Conservation (phyloP, 2,329 filamentous ascomycete species). For the Cercospora sesami region DNA sequence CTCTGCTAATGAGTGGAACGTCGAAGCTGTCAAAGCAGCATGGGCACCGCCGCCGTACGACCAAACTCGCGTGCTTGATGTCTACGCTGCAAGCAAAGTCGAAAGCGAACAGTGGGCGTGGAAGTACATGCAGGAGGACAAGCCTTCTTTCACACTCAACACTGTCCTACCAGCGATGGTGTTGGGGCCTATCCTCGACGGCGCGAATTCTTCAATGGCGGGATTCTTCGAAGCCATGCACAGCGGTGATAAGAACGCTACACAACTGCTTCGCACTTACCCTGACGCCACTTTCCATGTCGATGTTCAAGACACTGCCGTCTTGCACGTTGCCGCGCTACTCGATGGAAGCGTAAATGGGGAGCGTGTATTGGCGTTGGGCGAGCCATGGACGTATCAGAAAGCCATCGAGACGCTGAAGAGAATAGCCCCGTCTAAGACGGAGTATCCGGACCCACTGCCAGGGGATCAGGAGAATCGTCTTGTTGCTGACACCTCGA, state of each 20-base stretch:
- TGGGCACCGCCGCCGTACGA: background rate
- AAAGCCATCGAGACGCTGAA: background rate
- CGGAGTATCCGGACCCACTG: background rate
- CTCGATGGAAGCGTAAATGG: background rate
- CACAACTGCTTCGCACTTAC: background rate
- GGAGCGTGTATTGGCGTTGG: background rate
- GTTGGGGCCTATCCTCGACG: background rate
- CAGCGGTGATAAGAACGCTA: background rate
- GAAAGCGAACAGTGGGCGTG: background rate
- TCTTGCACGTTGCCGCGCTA: background rate
- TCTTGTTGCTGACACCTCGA: background rate
- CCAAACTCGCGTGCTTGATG: background rate
- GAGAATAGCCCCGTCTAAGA: background rate
- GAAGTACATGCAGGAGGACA: background rate
- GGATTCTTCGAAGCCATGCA: background rate
- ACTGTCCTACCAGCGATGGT: background rate
- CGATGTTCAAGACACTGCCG: background rate
- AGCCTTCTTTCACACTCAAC: conserved; percentile 1
- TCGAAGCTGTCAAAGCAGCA: background rate
- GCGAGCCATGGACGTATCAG: background rate
- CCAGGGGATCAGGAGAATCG: background rate
- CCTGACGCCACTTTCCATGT: background rate
- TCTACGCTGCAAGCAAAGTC: conserved; percentile 6
- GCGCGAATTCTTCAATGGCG: background rate
- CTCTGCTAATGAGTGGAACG: background rate